These are phyloP conservation scores for Cytospora mali DNA, from an alignment of 2,329 filamentous ascomycete genomes.

Conservation along the genomic window DNA sequence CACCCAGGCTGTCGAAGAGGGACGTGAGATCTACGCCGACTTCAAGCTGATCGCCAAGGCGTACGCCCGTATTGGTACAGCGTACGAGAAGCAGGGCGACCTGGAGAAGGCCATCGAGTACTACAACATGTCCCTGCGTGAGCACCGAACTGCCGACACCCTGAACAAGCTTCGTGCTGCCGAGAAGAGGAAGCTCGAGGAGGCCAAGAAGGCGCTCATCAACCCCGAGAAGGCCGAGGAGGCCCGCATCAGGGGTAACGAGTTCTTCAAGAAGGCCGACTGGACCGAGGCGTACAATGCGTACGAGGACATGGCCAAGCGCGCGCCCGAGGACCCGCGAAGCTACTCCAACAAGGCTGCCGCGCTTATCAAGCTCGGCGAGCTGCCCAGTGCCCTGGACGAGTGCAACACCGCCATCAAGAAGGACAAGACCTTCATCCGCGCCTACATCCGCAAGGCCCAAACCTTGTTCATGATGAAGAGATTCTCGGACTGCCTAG, in stretches of 20 bases:
- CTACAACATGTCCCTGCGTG: slow-evolving; percentile 92
- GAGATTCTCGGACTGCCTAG: slow-evolving; percentile 93
- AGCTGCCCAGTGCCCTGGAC: slow-evolving; percentile 88
- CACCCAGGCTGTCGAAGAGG: slow-evolving; percentile 85
- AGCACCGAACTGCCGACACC: slow-evolving; percentile 94
- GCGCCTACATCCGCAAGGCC: slow-evolving; percentile 94
- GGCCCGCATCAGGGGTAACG: slow-evolving; percentile 90
- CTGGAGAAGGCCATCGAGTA: slow-evolving; percentile 78
- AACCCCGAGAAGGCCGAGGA: slow-evolving; percentile 92
- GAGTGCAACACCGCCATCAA: slow-evolving; percentile 93
- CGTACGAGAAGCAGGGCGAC: slow-evolving; percentile 89
- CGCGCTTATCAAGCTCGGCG: slow-evolving; percentile 94
- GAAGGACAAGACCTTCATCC: slow-evolving; percentile 88
- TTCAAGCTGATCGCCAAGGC: slow-evolving; percentile 99
- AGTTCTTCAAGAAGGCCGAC: slow-evolving; percentile 95
- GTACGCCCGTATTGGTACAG: slow-evolving; percentile 92
- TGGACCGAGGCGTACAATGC: slow-evolving; percentile 94
- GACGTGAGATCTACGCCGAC: slow-evolving; percentile 85
- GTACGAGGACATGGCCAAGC: slow-evolving; percentile 96
- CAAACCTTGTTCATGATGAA: slow-evolving; percentile 97
- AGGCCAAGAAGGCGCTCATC: slow-evolving; percentile 78
- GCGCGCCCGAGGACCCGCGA: slow-evolving; percentile 86
- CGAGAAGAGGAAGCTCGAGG: slow-evolving; percentile 82
- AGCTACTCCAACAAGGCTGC: slow-evolving; percentile 98
- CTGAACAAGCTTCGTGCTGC: slow-evolving; percentile 88